These are phyloP conservation scores for Mycena rebaudengoi DNA, from an alignment of 768 basidiomycete genomes.

Conservation along the genomic window DNA sequence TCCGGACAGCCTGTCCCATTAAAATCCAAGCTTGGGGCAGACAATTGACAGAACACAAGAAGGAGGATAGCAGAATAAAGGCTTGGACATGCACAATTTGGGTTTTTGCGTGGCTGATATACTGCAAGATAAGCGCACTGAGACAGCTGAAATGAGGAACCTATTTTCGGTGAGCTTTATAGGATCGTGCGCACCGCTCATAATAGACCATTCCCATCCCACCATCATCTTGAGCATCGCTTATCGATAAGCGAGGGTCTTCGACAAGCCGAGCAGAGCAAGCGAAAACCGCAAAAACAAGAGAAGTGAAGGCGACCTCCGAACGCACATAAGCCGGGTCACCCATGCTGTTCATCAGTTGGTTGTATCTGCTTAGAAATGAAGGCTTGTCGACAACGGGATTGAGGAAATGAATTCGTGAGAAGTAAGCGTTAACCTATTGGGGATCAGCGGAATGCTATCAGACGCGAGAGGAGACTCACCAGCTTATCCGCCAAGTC, in stretches of 20 bases:
- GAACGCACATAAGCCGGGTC: constrained; percentile 61
- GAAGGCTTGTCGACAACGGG: constrained; percentile 88
- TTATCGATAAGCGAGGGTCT: constrained; percentile 69
- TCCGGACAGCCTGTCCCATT: constrained; percentile 89
- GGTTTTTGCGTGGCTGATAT: constrained; percentile 88
- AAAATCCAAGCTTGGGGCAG: constrained; percentile 95
- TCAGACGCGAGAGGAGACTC: constrained; percentile 36
- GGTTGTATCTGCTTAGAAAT: constrained; percentile 76
- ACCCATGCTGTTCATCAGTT: constrained; percentile 75
- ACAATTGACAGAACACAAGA: constrained; percentile 92
- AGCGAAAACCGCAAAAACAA: constrained; percentile 92
- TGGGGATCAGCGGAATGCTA: constrained; percentile 34
- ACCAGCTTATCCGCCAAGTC: constrained; percentile 90
- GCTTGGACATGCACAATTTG: constrained; percentile 91
- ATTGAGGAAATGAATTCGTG: constrained; percentile 87
- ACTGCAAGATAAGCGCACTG: constrained; percentile 86
- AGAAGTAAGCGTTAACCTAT: constrained; percentile 88
- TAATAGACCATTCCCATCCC: constrained; percentile 92
- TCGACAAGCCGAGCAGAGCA: constrained; percentile 83
- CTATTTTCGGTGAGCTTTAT: constrained; percentile 14
- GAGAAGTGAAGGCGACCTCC: constrained; percentile 80
- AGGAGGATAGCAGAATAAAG: constrained; percentile 88
- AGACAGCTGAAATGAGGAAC: constrained; percentile 27
- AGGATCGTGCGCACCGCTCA: constrained; percentile 68
- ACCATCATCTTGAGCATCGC: constrained; percentile 72